Conservation (phyloP, 2,329 filamentous ascomycete genomes). For the Cyphellophora attinorum region DNA sequence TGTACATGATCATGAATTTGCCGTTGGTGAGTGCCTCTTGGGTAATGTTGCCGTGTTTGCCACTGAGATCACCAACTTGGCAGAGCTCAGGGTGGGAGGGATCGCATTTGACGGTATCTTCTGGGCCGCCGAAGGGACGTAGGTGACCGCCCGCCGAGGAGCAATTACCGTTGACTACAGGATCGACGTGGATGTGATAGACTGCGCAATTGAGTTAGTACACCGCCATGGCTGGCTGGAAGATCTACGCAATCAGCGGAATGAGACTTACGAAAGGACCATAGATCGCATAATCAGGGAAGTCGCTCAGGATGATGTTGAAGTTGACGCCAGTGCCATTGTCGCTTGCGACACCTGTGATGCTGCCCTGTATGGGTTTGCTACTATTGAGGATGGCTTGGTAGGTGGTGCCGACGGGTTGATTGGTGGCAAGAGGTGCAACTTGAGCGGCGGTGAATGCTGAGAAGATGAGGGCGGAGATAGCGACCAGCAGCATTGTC, state of each 20-base stretch:
- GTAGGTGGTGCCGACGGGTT: constrained; percentile 42
- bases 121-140: constrained; percentile 55
- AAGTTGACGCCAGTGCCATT: constrained; percentile 48
- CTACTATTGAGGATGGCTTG: constrained; percentile 45
- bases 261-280: no score
- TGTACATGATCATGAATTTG: constrained; percentile 27
- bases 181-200: constrained; percentile 63
- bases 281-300: constrained; percentile 40
- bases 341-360: constrained; percentile 37
- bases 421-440: constrained; percentile 1
- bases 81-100: constrained; percentile 49
- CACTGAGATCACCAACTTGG: constrained; percentile 66
- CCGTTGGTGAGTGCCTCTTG: constrained; percentile 32
- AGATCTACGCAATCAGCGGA: no score
- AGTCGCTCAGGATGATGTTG: constrained; percentile 46
- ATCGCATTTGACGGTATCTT: constrained; percentile 55
- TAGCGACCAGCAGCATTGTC: no score
- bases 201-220: constrained; percentile 29
- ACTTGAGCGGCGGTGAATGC: no score
- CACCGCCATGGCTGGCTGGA: background rate
- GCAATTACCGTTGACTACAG: constrained; percentile 62
- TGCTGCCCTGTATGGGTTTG: constrained; percentile 45
- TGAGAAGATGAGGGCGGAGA: no score
- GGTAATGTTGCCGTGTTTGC: constrained; percentile 59
- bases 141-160: constrained; percentile 55